Base-by-base conservation (phyloP, 495 filamentous ascomycete species). In the Aspergillus ellipticus region DNA sequence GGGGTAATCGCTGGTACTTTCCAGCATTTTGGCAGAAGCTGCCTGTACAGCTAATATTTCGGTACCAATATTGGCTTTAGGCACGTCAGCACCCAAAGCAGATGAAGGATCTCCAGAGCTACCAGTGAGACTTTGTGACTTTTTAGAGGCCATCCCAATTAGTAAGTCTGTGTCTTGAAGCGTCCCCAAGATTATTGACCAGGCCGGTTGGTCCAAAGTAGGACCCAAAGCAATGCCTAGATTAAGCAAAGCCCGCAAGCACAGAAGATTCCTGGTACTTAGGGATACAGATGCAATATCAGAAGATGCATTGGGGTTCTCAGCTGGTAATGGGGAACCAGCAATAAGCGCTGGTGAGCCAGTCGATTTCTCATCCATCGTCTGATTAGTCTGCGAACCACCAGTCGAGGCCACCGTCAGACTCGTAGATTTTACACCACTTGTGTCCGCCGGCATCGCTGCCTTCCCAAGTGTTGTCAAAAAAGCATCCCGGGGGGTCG, bases 201-300 rank as follows among this genome's bases (percentile, higher is more conserved):
- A 97, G 21, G 92, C 89, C 16, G 79, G 77, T 59, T 74, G 69
- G 28, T 87, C 87, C 16, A 98, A 75, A 4, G 89, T 93, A 6
- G 94, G 90, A 0, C 94, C 94, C 6, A 98, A 74, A 37, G 94
- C 95, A 65, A 97, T 98, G 3, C 95, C 94, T 11, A 98, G 74
- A 60, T 98, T 97, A 3, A 98, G 76, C 13, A 97, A 78, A 49
- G 94, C 94, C 61, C 94, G 79, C 24, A 98, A 74, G 62, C 93
- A 97, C 8, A 97, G 73, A 1, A 98, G 77, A 65, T 98, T 97
- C 10, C 94, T 82, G 11, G 90, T 92, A 63, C 87, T 95, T 29
- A 98, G 77, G 11, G 83, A 83, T 11, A 84, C 61, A 6, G 59
- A 49, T 17, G 56, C 19, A 11, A 55, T 61, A 22, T 75, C 72